Evolutionary conservation across 1,139 yeast species (phyloP), one percentile per base, ranked within the genome.

Genomic region (Taphrina wiesneri): DNA sequence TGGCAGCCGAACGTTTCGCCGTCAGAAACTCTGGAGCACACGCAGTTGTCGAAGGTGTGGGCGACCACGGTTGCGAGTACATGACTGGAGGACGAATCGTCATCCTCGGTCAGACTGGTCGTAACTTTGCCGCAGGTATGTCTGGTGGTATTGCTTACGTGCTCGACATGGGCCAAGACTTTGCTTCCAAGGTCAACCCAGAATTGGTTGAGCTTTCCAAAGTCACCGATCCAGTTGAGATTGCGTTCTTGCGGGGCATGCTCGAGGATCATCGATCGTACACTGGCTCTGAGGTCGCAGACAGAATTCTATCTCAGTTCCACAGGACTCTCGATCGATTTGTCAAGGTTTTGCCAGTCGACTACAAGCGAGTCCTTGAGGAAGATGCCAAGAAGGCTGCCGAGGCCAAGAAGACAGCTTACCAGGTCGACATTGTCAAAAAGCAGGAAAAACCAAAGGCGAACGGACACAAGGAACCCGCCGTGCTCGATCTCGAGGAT

Each of bases 41-140:
- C 68, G 95, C 96, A 71, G 98, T 93, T 70, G 91, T 90, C 71
- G 99, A 93, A 80, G 97, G 97, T 75, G 88, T 90, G 70, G 99
- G 99, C 81, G 97, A 92, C 76, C 97, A 93, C 77, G 98, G 99
- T 67, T 93, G 97, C 81, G 99, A 93, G 79, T 93, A 93, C 81
- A 93, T 93, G 99, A 91, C 98, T 74, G 98, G 99, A 77, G 99
- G 99, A 77, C 86, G 98, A 74, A 96, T 93, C 69, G 90, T 93
- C 75, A 90, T 93, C 65, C 83, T 93, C 72, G 97, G 98, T 62
- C 79, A 86, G 67, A 89, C 96, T 74, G 98, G 97, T 69, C 86
- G 98, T 72, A 88, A 91, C 81, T 93, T 93, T 77, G 98, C 97
- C 54, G 97, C 99, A 67, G 99, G 99, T 82, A 95, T 95, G 90